phyloP scores from a whole-genome alignment of 140 eudicot genomes.

The Senecio squalidus region DNA sequence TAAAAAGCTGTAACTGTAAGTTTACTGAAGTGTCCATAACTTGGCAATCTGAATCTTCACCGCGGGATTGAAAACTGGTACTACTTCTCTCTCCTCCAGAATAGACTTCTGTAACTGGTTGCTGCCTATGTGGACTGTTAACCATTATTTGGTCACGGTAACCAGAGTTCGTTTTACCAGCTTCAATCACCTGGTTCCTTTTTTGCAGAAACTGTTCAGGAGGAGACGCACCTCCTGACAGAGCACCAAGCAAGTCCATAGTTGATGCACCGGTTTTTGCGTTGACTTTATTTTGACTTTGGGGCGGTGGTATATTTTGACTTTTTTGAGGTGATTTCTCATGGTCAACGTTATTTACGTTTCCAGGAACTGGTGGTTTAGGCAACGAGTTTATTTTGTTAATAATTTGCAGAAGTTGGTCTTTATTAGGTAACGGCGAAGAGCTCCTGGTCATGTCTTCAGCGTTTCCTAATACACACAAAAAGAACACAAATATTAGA shows the following conservation, averaged over 20 bases:
- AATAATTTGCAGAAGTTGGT: conserved; percentile 74
- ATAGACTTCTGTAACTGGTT: conserved; percentile 31
- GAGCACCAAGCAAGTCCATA: conserved; percentile 74
- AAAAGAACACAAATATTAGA: conserved; percentile 1
- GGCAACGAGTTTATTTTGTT: conserved; percentile 74
- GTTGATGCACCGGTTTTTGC: conserved; percentile 47
- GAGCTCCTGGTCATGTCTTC: conserved; percentile 37
- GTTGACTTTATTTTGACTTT: conserved; percentile 41
- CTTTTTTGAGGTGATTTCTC: conserved; percentile 33
- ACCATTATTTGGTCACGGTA: conserved; percentile 30
- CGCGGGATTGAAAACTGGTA: conserved; percentile 69
- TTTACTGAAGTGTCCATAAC: conserved; percentile 42
- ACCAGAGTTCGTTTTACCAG: conserved; percentile 45
- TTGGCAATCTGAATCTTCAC: conserved; percentile 68
- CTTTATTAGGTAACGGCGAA: conserved; percentile 51
- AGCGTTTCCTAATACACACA: conserved; percentile 40
- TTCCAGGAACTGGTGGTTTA: conserved; percentile 34
- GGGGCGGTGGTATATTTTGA: conserved; percentile 35
- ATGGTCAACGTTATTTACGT: conserved; percentile 23
- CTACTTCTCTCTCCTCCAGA: conserved; percentile 72
- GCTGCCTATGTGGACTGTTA: conserved; percentile 28
- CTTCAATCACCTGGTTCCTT: conserved; percentile 37
- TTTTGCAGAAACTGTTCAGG: conserved; percentile 36
- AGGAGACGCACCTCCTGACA: conserved; percentile 40
- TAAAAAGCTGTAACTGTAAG: conserved; percentile 65